These are phyloP conservation scores for Azolla pinnata DNA, from an alignment of 75 land plant species.

Conservation along the genomic window DNA sequence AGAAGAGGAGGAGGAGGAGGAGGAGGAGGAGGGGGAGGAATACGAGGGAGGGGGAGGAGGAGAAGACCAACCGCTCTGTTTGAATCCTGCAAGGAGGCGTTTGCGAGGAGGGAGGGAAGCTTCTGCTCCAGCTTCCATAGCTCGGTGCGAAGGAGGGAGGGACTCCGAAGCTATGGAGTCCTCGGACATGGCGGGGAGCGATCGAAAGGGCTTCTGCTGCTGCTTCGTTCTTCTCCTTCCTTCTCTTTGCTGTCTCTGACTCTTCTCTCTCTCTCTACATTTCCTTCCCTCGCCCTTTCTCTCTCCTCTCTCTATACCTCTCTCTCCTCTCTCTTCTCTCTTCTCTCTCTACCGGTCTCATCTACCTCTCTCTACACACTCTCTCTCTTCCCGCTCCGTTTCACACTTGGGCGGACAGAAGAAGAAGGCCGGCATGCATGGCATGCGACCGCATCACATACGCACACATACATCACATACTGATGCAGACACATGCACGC, in stretches of 20 bases:
- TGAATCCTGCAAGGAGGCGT: slow-evolving; percentile 20
- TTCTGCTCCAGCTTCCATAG: not conserved
- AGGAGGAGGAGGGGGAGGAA: slow-evolving; percentile 14
- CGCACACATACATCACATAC: not conserved
- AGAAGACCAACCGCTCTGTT: slow-evolving; percentile 9
- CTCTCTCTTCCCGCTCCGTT: not conserved
- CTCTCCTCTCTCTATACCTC: not conserved
- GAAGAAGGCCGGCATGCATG: too few relatives aligned
- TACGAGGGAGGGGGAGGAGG: slow-evolving; percentile 19
- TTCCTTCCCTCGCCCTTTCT: not conserved
- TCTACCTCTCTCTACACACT: not conserved
- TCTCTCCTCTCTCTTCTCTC: not conserved
- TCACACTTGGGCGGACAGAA: not conserved
- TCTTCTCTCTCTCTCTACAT: not conserved
- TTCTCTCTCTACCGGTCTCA: not conserved
- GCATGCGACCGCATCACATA: too few relatives aligned
- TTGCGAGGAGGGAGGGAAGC: slow-evolving; percentile 18
- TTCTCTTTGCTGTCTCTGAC: not conserved
- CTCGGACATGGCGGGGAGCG: too few relatives aligned
- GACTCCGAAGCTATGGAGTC: too few relatives aligned
- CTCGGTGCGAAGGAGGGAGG: not conserved
- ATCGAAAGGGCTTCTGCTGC: too few relatives aligned
- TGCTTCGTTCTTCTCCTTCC: not conserved
- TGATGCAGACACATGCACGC: not conserved
- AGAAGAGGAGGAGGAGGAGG: slow-evolving; percentile 20